phyloP scores from a whole-genome alignment of 257 asterid genomes.

The Przewalskia tangutica region DNA sequence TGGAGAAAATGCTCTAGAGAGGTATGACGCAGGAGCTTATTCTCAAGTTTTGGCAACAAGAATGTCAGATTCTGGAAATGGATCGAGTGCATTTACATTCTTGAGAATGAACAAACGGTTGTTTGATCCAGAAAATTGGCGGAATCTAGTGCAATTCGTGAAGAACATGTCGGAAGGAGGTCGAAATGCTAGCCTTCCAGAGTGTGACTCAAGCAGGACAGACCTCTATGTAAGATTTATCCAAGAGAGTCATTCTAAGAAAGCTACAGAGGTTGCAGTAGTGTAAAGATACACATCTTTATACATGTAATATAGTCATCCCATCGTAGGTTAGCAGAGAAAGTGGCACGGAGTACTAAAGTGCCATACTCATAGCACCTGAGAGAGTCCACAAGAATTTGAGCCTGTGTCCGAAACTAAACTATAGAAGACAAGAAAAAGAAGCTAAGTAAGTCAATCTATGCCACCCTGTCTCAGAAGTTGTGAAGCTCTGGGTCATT shows the following conservation, averaged over 20 bases:
- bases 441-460: not conserved
- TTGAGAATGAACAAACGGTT: conserved; percentile 70
- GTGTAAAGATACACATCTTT: conserved; percentile 26
- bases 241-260: conserved; percentile 19
- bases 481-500: not conserved
- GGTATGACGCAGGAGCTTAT: conserved; percentile 66
- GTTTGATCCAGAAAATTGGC: conserved; percentile 77
- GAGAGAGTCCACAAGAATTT: not conserved
- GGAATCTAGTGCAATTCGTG: conserved; percentile 60
- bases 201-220: conserved; percentile 52
- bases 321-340: not conserved
- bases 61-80: conserved; percentile 56
- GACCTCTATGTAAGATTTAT: conserved; percentile 62
- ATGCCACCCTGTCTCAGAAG: not conserved
- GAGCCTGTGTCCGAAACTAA: not conserved
- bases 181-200: conserved; percentile 37
- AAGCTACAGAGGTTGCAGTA: conserved; percentile 40
- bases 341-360: not conserved
- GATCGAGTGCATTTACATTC: conserved; percentile 70
- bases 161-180: conserved; percentile 71
- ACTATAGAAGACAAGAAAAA: not conserved
- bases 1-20: conserved; percentile 90
- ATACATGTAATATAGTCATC: conserved; percentile 4
- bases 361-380: not conserved
- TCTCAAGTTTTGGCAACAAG: conserved; percentile 64